Percentiles rank a stretch among this genome's conserved stretches.
Evolutionary conservation across 306 rosid species (phyloP).

Genomic region (Lagenaria siceraria): DNA sequence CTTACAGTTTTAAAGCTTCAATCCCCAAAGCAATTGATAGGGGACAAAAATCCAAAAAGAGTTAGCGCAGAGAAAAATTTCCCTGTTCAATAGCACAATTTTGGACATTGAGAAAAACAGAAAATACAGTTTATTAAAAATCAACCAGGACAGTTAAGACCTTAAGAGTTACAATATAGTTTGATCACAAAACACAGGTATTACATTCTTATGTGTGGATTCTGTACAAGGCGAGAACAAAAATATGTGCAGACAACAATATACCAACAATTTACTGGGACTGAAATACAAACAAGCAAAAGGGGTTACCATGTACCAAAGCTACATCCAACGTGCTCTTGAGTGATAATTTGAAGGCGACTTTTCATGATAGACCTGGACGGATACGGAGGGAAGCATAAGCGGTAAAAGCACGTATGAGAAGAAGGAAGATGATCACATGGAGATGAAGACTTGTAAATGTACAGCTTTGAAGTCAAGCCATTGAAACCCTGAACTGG

Average conservation of each 20-base stretch:
- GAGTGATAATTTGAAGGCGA: slow-evolving; percentile 60
- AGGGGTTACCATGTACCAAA: slow-evolving; percentile 47
- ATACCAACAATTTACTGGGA: background rate
- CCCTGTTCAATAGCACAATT: background rate
- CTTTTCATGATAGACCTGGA: slow-evolving; percentile 42
- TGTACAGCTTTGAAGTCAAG: slow-evolving; percentile 48
- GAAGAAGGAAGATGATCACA: slow-evolving; percentile 59
- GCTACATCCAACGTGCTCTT: slow-evolving; percentile 79
- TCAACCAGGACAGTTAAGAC: background rate
- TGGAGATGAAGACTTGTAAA: slow-evolving; percentile 40
- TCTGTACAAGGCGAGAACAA: slow-evolving; percentile 1
- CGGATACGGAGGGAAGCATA: slow-evolving; percentile 65
- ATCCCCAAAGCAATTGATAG: too few species aligned
- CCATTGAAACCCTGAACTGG: slow-evolving; percentile 90
- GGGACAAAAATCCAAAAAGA: background rate
- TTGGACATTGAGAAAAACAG: slow-evolving; percentile 8
- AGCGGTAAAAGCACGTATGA: slow-evolving; percentile 65
- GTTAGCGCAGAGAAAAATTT: background rate
- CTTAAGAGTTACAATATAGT: background rate
- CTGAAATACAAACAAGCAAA: slow-evolving; percentile 4
- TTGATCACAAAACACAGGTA: background rate
- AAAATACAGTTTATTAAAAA: background rate
- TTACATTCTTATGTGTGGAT: background rate
- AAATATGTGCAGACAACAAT: slow-evolving; percentile 2
- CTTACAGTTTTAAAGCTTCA: background rate